phyloP scores from a whole-genome alignment of 768 basidiomycete genomes.

The Leccinum obscurum region DNA sequence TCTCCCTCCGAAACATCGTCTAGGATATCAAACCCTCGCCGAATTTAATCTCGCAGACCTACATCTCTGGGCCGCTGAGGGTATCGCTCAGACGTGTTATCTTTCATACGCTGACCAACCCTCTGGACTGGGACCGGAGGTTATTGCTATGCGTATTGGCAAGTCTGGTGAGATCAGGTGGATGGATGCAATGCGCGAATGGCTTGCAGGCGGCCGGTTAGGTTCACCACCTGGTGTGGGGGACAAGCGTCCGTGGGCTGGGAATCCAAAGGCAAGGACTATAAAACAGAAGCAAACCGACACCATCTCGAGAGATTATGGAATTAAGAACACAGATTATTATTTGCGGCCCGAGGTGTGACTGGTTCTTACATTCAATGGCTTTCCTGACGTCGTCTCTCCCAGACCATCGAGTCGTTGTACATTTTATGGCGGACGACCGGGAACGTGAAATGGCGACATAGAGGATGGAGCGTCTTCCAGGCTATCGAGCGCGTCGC shows the following conservation, averaged over 20 bases:
- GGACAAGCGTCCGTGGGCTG: constrained; percentile 35
- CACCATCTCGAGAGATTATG: constrained; percentile 52
- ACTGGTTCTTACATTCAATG: background rate
- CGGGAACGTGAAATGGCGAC: constrained; percentile 66
- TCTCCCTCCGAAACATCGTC: constrained; percentile 20
- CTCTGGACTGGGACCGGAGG: constrained; percentile 68
- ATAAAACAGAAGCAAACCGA: constrained; percentile 22
- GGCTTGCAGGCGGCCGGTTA: constrained; percentile 45
- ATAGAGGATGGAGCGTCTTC: constrained; percentile 71
- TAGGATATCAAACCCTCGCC: constrained; percentile 40
- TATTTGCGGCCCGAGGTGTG: constrained; percentile 71
- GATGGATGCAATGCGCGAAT: constrained; percentile 41
- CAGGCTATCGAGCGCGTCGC: constrained; percentile 61
- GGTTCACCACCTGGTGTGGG: constrained; percentile 55
- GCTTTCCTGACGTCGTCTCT: constrained; percentile 2
- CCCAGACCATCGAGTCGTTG: constrained; percentile 70
- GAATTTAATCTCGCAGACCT: constrained; percentile 57
- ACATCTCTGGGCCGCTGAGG: constrained; percentile 76
- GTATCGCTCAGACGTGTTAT: constrained; percentile 71
- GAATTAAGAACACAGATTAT: constrained; percentile 45
- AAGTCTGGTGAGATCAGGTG: constrained; percentile 27
- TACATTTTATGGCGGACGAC: constrained; percentile 73
- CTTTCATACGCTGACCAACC: constrained; percentile 70
- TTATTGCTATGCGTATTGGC: constrained; percentile 37
- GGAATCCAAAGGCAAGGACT: constrained; percentile 20